Base-by-base conservation (phyloP, 352 stramenopile genomes). In the Phytophthora megakarya region DNA sequence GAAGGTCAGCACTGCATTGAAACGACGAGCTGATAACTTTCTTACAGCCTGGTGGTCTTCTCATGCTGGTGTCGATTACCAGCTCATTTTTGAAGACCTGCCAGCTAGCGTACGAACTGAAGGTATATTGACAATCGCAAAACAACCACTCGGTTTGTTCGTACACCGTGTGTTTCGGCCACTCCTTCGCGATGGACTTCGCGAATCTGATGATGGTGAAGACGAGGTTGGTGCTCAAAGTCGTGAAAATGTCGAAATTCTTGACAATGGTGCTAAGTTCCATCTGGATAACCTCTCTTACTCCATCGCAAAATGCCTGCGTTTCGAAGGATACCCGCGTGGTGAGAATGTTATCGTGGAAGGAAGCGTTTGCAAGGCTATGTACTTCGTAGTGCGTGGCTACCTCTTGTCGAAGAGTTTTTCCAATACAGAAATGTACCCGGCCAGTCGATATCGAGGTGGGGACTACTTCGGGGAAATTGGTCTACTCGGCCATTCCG, bases 321-420 rank as follows among this genome's bases (percentile, higher is more conserved):
- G 65, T n/a, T 87, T 90, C 21, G 77, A 88, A 67, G 76, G 76
- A 1, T 90, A 89, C 30, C 81, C 81, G 28, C 79, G 78, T 35
- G 79, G 70, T 19, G 77, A 89, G 49, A 72, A 72, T 53, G 60
- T 88, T 0, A 72, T 88, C 12, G 79, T 89, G 19, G 81, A 89
- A 66, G 81, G 81, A 5, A 83, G 61, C 16, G 71, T 90, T 16
- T 84, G 76, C 51, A 76, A 70, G 5, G 75, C 79, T 13, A 86
- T 92, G 68, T 88, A 89, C 49, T 92, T 92, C 38, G 77, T 90
- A 25, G 82, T 89, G 13, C 70, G 70, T 2, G 80, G 82, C 4
- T 81, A 88, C 15, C 42, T 90, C 15, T 65, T 82, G 46, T 75
- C 76, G 10, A 80, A 81, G 44, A 86, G 72, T 49, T 19, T 70